Base-by-base conservation (phyloP, 2,329 filamentous ascomycete species). In the Alternaria sp. region DNA sequence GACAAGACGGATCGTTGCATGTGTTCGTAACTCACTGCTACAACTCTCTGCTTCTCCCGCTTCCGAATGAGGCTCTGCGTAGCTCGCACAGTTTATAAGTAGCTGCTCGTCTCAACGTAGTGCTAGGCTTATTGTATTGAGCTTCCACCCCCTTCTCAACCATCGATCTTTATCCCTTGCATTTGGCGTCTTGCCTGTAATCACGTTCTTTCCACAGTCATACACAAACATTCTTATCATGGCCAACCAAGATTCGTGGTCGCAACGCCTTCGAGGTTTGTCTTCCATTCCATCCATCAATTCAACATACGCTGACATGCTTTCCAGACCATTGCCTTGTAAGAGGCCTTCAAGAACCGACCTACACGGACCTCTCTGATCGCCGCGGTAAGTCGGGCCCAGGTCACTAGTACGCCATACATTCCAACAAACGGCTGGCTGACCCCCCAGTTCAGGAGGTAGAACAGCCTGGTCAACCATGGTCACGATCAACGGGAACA, bases 381-480 rank as follows among this genome's bases (percentile, higher is more conserved):
- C 74, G 75, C 51, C 63, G 76, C 63, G 76, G 76, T 78, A 64
- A 53, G 65, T 21, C 26, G 28, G 41, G 8, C 10, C 39, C 29
- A 36, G 45, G 26, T 26, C 51, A 5, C 17, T 5, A 29, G 17
- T 33, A n/a, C 6, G 14, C 29, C 41, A 33, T 9, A 7, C 36
- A 24, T 10, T 39, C 33, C 17, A 24, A 29, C 10, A 26, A 33
- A 14, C 9, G 36, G 21, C 60, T 63, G 11, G 13, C 54, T 48
- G 29, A 54, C n/a, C 5, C 10, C 10, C 9, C 14, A 45, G 17
- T 8, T 23, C 49, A 78, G 75, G 75, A 50, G 74, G 75, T 37
- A 69, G 76, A 11, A 78, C 76, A 6, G 76, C 76, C 13, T 78
- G 76, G 76, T 72, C 70, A 23, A 72, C 70, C 50, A 60, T 73